These are phyloP conservation scores for Yamadazyma endophytica DNA, from an alignment of 805 yeast species.

Conservation along the genomic window DNA sequence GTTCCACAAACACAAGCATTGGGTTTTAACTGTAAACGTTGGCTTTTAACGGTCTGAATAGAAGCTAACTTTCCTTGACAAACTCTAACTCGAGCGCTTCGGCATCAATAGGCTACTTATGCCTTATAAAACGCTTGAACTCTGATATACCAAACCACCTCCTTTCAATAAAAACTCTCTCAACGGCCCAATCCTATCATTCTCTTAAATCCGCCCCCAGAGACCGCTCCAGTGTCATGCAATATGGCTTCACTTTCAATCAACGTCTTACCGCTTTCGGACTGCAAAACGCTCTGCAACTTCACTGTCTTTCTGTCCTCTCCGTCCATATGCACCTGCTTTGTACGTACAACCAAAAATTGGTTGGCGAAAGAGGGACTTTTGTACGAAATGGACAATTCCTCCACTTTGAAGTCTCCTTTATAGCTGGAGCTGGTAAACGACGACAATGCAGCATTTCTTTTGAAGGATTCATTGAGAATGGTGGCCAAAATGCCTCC, in stretches of 20 bases:
- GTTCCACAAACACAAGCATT: no score
- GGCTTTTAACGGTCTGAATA: no score
- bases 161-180: no score
- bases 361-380: constrained; percentile 77
- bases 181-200: no score
- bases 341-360: constrained; percentile 62
- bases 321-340: constrained; percentile 19
- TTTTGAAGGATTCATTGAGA: constrained; percentile 69
- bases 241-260: constrained; percentile 56
- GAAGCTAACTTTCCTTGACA: no score
- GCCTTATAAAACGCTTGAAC: no score
- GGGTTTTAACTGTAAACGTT: no score
- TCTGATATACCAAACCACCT: no score
- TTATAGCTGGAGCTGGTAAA: constrained; percentile 30
- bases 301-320: constrained; percentile 30
- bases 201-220: no score
- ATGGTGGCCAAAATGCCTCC: constrained; percentile 86
- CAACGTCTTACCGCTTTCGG: constrained; percentile 48
- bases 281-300: constrained; percentile 52
- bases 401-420: constrained; percentile 46
- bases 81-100: no score
- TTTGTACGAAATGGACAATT: constrained; percentile 50
- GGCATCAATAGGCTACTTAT: no score
- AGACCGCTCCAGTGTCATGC: constrained; percentile 28
- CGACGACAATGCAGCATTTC: constrained; percentile 42